Evolutionary conservation across 106 monocot species (phyloP), one percentile per base, ranked within the genome.

Genomic region (Iris macrosiphon): DNA sequence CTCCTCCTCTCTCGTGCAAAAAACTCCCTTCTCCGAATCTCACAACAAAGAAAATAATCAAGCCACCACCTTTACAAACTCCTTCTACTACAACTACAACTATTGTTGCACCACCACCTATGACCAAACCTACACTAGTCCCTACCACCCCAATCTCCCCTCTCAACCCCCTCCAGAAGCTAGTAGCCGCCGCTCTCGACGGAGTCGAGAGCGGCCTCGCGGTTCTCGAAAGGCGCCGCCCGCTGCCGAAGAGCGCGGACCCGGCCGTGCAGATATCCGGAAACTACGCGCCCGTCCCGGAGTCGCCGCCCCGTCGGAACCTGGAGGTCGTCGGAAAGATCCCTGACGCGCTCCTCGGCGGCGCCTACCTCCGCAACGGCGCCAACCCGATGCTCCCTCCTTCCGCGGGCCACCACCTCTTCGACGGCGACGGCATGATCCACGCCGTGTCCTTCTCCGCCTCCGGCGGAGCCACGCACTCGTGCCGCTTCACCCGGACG

Each of bases 401-500:
- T 0, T 2, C 15, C 0, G 64, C 32, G 21, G 64, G 64, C n/a
- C 72, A 72, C 57, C 72, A 72, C 37, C 50, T 64, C 26, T 72
- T 64, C 40, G 64, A 72, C 57, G 64, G 57, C 26, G 64, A 72
- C 41, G 72, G 57, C 24, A 72, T 72, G 72, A 45, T 72, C 30
- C 64, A 72, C 47, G 64, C 64, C 40, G 56, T 59, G 28, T 9
- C 49, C 3, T 10, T 53, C 31, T n/a, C n/a, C n/a, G 25, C 51
- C 1, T 14, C n/a, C 52, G 17, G 7, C 12, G 14, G n/a, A 31
- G 52, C 52, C 14, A 29, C 52, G 1, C 34, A 54, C 33, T 6
- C 33, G 6, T 77, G 77, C 55, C 65, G 77, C 13, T 48, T 67
- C 21, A 72, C 77, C 0, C 55, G 67, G 45, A 77, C 72, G 16